These are phyloP conservation scores for Fagopyrum esculentum DNA, from an alignment of 148 eudicot species.

Conservation along the genomic window DNA sequence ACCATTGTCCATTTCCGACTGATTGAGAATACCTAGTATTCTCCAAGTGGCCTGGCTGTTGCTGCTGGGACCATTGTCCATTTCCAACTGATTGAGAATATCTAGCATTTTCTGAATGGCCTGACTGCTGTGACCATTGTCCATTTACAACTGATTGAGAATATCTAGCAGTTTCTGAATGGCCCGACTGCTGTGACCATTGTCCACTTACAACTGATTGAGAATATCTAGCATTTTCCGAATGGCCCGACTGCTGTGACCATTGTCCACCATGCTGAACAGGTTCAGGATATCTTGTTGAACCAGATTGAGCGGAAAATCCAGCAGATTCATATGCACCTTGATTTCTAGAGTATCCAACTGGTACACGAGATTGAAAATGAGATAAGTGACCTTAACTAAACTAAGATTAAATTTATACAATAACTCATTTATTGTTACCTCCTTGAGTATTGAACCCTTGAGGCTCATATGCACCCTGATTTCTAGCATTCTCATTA, in stretches of 20 bases:
- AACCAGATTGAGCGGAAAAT: conserved; percentile 4
- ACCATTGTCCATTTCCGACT: neutral
- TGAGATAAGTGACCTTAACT: too few species aligned
- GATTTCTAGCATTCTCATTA: neutral
- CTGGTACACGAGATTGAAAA: too few species aligned
- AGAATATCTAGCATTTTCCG: too few species aligned
- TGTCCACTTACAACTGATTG: neutral
- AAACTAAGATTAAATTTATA: too few species aligned
- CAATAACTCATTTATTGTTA: neutral
- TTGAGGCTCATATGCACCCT: neutral
- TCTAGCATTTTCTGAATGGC: neutral
- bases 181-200: neutral
- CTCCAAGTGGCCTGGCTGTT: neutral
- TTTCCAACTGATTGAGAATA: neutral
- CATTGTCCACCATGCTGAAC: neutral
- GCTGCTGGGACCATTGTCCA: neutral
- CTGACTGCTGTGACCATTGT: neutral
- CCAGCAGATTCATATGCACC: neutral
- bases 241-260: too few species aligned
- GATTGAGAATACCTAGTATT: neutral
- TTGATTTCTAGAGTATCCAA: neutral
- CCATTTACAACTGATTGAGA: too few species aligned
- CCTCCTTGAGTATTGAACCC: neutral
- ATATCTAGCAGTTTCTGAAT: neutral
- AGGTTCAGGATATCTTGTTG: neutral